phyloP scores from a whole-genome alignment of 1,284 basidiomycete species.

The Takashimella tepidaria region DNA sequence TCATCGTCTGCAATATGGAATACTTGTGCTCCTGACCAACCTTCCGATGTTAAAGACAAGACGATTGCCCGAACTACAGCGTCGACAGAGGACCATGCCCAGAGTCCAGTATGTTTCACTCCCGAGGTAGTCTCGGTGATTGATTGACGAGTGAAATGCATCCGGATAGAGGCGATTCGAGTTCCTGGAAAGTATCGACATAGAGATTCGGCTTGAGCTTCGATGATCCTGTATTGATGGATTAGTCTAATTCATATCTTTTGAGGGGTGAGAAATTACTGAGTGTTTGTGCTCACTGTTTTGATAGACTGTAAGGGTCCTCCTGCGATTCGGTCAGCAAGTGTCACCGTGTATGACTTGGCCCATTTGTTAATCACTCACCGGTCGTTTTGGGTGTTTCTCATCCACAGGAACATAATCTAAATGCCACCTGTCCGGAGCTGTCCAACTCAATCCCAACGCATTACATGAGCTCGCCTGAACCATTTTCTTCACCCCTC shows the following conservation, averaged over 20 bases:
- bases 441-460: constrained; percentile 31
- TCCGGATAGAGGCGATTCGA: constrained; percentile 45
- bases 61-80: constrained; percentile 40
- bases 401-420: constrained; percentile 35
- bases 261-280: too few species aligned
- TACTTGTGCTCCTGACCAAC: constrained; percentile 43
- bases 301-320: neutral
- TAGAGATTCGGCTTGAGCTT: constrained; percentile 42
- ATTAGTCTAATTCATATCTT: neutral
- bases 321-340: neutral
- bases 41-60: constrained; percentile 30
- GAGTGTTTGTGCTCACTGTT: neutral
- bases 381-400: constrained; percentile 23
- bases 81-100: constrained; percentile 31
- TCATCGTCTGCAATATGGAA: constrained; percentile 42
- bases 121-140: neutral
- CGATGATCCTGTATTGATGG: constrained; percentile 15
- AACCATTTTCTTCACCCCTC: constrained; percentile 37
- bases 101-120: neutral
- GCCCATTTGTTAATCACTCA: constrained; percentile 19
- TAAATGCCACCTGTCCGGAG: constrained; percentile 21
- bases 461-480: constrained; percentile 45
- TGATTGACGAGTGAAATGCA: constrained; percentile 21
- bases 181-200: constrained; percentile 27
- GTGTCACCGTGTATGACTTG: neutral